Percentiles rank a stretch among this genome's conserved stretches.
These are phyloP conservation scores for Sphaceloma murrayae DNA, from an alignment of 2,329 filamentous ascomycete species.

Conservation along the genomic window DNA sequence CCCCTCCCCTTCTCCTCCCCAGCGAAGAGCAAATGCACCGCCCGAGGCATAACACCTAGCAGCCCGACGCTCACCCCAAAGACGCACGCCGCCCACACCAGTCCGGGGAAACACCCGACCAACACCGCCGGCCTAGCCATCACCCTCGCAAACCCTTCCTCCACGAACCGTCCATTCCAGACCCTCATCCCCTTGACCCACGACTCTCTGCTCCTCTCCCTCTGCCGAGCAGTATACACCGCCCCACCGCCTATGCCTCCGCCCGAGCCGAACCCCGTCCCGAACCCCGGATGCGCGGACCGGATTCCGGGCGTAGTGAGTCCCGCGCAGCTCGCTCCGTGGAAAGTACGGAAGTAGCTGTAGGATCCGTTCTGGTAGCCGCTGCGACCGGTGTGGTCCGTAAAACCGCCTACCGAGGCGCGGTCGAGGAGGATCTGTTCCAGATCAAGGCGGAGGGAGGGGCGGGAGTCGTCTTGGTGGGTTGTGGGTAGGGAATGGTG, in stretches of 20 bases:
- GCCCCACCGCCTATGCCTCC: not conserved
- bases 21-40: not conserved
- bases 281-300: not conserved
- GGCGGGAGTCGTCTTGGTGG: not conserved
- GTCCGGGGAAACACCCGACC: conserved; percentile 14
- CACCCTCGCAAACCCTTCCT: not conserved
- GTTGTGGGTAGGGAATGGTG: not conserved
- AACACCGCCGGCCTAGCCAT: conserved; percentile 12
- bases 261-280: not conserved
- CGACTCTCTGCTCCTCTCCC: conserved; percentile 17
- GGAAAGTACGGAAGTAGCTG: conserved; percentile 4
- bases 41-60: not conserved
- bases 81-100: conserved; percentile 10
- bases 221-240: not conserved
- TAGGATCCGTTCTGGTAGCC: conserved; percentile 10
- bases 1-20: not conserved
- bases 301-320: conserved; percentile 1
- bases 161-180: not conserved
- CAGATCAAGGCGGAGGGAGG: conserved; percentile 11
- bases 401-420: conserved; percentile 8
- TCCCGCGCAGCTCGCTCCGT: not conserved
- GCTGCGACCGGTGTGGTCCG: not conserved
- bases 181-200: conserved; percentile 17
- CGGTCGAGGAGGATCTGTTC: conserved; percentile 8
- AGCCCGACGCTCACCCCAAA: not conserved